Conservation (phyloP, 148 eudicot species). For the Persicaria maculosa region DNA sequence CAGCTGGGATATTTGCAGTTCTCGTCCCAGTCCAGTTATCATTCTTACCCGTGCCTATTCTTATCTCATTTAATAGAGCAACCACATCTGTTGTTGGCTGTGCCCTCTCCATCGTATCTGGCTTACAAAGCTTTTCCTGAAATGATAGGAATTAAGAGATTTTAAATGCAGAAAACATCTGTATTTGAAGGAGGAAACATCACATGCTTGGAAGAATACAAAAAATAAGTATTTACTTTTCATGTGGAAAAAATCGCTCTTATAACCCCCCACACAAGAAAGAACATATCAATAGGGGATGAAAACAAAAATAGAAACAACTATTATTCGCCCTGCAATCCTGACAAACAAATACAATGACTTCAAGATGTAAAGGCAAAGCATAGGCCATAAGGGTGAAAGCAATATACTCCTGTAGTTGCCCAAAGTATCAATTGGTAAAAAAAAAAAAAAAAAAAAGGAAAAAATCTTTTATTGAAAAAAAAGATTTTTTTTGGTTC, state of each 20-base stretch:
- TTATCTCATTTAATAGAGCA: conserved; percentile 87
- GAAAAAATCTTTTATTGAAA: too few species aligned
- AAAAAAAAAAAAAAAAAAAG: too few species aligned
- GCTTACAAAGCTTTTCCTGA: conserved; percentile 95
- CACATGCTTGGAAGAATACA: background rate
- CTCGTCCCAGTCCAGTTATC: conserved; percentile 78
- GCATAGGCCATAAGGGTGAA: background rate
- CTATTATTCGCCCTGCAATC: background rate
- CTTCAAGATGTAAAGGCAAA: background rate
- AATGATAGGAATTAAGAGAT: conserved; percentile 3
- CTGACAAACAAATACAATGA: background rate
- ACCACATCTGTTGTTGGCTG: conserved; percentile 92
- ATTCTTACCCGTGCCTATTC: conserved; percentile 91
- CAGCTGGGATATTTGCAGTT: conserved; percentile 97
- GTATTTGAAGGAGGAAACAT: conserved; percentile 4
- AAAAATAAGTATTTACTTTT: background rate
- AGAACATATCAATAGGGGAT: background rate
- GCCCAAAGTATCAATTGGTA: too few species aligned
- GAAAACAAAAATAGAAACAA: background rate
- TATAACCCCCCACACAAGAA: background rate
- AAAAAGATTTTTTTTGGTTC: too few species aligned
- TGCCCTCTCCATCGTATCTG: conserved; percentile 69
- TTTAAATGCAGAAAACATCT: background rate
- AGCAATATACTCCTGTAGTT: too few species aligned
- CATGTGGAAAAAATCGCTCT: background rate